Evolutionary conservation across 2,329 filamentous ascomycete species (phyloP).

Genomic region (Microdochium bolleyi): DNA sequence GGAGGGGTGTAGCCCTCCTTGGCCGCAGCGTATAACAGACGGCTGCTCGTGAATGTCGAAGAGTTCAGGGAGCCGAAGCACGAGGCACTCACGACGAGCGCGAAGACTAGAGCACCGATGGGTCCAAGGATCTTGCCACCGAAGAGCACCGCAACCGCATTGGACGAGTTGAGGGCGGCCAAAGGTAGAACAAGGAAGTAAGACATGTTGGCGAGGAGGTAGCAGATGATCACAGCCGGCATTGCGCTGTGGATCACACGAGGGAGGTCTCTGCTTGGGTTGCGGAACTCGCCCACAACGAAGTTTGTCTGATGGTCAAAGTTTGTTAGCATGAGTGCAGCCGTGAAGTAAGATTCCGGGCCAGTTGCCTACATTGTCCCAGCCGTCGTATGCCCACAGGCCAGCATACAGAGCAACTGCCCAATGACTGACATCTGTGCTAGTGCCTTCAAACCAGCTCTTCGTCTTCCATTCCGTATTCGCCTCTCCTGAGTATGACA

Average conservation of each 20-base stretch:
- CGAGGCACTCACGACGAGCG: constrained; percentile 80
- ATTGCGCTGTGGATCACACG: constrained; percentile 95
- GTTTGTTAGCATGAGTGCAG: constrained; percentile 14
- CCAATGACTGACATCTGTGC: constrained; percentile 73
- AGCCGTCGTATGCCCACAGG: constrained; percentile 96
- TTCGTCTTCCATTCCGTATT: constrained; percentile 81
- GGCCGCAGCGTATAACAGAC: constrained; percentile 86
- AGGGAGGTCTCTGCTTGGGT: constrained; percentile 81
- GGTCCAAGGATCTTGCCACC: constrained; percentile 84
- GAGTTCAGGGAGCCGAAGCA: constrained; percentile 95
- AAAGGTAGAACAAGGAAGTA: constrained; percentile 92
- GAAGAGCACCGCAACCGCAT: constrained; percentile 95
- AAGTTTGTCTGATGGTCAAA: constrained; percentile 69
- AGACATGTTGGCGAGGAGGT: constrained; percentile 82
- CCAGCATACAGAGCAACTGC: constrained; percentile 92
- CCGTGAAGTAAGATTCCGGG: background rate
- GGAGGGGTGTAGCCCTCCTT: constrained; percentile 90
- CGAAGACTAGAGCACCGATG: constrained; percentile 73
- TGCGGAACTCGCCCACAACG: constrained; percentile 93
- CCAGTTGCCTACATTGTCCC: constrained; percentile 78
- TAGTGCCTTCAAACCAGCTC: constrained; percentile 85
- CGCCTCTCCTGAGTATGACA: constrained; percentile 66
- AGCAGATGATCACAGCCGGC: constrained; percentile 84
- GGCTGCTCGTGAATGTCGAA: constrained; percentile 85
- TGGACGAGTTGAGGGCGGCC: constrained; percentile 72